These are phyloP conservation scores for Nelumbo lutea DNA, from an alignment of 164 flowering plant genomes.

Conservation along the genomic window DNA sequence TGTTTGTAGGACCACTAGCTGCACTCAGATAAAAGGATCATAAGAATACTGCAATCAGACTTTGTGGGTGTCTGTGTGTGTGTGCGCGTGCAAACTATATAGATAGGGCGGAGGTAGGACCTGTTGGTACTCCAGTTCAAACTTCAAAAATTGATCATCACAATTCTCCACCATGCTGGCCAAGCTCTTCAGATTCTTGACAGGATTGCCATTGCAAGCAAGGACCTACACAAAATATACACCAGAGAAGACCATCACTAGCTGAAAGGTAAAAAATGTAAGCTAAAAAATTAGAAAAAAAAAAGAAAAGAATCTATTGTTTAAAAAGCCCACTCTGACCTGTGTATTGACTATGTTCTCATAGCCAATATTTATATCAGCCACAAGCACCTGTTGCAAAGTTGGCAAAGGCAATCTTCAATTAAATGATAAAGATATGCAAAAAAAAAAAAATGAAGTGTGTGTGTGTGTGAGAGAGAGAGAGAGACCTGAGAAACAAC, in stretches of 20 bases:
- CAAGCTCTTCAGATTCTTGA: conserved; percentile 75
- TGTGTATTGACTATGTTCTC: conserved; percentile 91
- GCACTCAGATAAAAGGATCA: background rate
- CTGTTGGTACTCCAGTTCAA: conserved; percentile 83
- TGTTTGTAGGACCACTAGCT: background rate
- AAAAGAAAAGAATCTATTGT: background rate
- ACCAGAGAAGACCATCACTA: too few relatives aligned
- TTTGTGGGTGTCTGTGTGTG: too few relatives aligned
- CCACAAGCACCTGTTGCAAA: conserved; percentile 64
- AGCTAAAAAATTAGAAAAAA: background rate
- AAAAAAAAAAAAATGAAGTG: background rate
- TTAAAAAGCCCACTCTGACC: conserved; percentile 29
- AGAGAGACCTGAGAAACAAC: conserved; percentile 78
- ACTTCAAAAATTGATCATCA: conserved; percentile 65
- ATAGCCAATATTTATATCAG: conserved; percentile 88
- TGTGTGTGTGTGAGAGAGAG: background rate
- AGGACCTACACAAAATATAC: conserved; percentile 42
- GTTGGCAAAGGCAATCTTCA: conserved; percentile 1
- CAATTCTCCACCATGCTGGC: conserved; percentile 83
- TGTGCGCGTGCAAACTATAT: background rate
- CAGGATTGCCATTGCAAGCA: conserved; percentile 72
- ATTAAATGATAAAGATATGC: conserved; percentile 1
- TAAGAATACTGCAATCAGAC: background rate
- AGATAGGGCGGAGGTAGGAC: conserved; percentile 27
- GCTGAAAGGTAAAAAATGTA: background rate